Evolutionary conservation across 2,329 filamentous ascomycete species (phyloP).

Genomic region (Aspergillus ruber): DNA sequence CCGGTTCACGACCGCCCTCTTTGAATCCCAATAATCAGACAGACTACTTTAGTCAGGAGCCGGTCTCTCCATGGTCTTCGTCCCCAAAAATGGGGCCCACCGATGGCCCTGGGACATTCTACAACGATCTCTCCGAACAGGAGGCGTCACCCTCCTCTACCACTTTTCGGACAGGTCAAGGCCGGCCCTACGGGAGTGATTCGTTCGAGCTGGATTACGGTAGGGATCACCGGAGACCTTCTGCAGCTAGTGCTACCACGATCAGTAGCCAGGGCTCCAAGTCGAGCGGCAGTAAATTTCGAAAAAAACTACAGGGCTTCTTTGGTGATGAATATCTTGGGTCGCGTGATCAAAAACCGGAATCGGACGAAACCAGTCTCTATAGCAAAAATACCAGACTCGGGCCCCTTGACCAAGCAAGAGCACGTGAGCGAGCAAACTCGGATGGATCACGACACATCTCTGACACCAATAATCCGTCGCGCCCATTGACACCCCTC

Average conservation of each 20-base stretch:
- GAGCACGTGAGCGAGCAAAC: slow-evolving; percentile 69
- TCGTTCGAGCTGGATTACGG: slow-evolving; percentile 56
- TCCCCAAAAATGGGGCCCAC: slow-evolving; percentile 19
- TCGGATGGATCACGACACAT: slow-evolving; percentile 65
- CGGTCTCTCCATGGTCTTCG: slow-evolving; percentile 27
- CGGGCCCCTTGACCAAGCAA: slow-evolving; percentile 43
- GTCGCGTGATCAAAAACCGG: slow-evolving; percentile 51
- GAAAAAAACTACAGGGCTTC: slow-evolving; percentile 81
- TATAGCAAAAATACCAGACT: slow-evolving; percentile 25
- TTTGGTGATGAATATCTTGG: slow-evolving; percentile 84
- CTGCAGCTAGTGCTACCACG: slow-evolving; percentile 78
- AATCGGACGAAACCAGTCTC: slow-evolving; percentile 63
- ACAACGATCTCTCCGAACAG: slow-evolving; percentile 33
- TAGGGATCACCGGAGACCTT: slow-evolving; percentile 73
- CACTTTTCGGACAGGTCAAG: slow-evolving; percentile 55
- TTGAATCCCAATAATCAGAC: slow-evolving; percentile 13
- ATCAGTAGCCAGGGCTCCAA: slow-evolving; percentile 81
- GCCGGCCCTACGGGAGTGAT: slow-evolving; percentile 50
- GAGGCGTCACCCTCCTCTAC: slow-evolving; percentile 59
- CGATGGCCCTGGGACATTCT: slow-evolving; percentile 29
- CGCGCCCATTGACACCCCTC: slow-evolving; percentile 74
- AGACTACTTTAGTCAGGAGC: slow-evolving; percentile 16
- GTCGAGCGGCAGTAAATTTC: slow-evolving; percentile 60
- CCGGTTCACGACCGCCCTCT: slow-evolving; percentile 17
- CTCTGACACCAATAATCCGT: slow-evolving; percentile 62